Evolutionary conservation across 768 basidiomycete species (phyloP), one percentile per base, ranked within the genome.

Genomic region (Glaciozyma martinii): DNA sequence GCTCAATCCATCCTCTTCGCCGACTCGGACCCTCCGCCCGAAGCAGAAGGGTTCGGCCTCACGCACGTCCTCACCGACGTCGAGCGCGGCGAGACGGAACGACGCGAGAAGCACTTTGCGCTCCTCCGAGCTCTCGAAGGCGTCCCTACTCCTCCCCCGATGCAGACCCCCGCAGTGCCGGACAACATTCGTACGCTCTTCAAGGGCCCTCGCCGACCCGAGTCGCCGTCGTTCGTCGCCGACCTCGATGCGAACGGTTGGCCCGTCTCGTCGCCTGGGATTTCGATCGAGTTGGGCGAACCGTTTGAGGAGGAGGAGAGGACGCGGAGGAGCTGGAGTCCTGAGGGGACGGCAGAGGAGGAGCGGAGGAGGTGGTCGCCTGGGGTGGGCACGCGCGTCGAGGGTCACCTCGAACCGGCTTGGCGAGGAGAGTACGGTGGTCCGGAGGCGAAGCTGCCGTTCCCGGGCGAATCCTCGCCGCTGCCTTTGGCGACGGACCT

Each of bases 71-170:
- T 37, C 55, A 47, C 46, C n/a, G 29, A 49, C 10, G 43, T 53
- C 25, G 42, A 46, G 16, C 50, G 52, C 27, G 37, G 52, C 40
- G 68, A 66, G 12, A 9, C 16, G 25, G 61, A 69, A 56, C 59
- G 62, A 37, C 37, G 47, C n/a, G 68, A 69, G 61, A 69, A 69
- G 46, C 61, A 61, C 56, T 32, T 55, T 56, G 68, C 68, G 9
- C 46, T 69, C 8, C 40, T 69, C 10, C 46, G 65, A 29, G 68
- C 68, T 3, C 40, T 69, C 5, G 27, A 65, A 18, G 27, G 19
- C 33, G 64, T 69, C 27, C 59, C 64, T 18, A 60, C 59, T 23
- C 56, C 56, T 21, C 30, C 37, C 0, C 46, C 29, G 32, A 37
- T 13, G 33, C 32, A 32, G 16, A 30, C 23, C 32, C 16, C 29